Conservation (phyloP, 345 rosid genomes). For the Trapa incisa region DNA sequence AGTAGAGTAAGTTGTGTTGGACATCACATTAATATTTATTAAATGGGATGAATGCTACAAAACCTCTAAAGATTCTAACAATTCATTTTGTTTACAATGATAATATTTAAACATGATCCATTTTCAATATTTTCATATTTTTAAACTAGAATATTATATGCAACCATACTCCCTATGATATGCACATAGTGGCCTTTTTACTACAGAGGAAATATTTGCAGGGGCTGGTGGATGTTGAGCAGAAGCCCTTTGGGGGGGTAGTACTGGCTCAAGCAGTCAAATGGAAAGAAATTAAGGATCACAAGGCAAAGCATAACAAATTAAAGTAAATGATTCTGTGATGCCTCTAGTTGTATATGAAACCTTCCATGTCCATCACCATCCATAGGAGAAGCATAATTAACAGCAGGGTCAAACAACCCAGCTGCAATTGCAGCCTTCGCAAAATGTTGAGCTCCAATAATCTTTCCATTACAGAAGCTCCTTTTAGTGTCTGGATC, state of each 20-base stretch:
- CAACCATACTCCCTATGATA: background rate
- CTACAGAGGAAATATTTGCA: background rate
- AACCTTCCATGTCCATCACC: conserved; percentile 99
- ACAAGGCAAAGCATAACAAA: background rate
- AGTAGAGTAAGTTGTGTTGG: background rate
- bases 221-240: background rate
- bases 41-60: background rate
- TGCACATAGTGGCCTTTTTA: background rate
- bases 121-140: background rate
- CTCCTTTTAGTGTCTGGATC: conserved; percentile 53
- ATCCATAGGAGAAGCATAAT: conserved; percentile 95
- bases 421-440: conserved; percentile 94
- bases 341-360: conserved; percentile 4
- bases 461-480: conserved; percentile 89
- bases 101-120: background rate
- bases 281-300: background rate
- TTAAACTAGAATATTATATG: background rate
- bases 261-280: background rate
- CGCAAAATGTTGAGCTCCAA: conserved; percentile 99
- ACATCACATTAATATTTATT: background rate
- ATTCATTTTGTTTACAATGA: background rate
- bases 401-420: conserved; percentile 67
- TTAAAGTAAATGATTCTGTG: background rate
- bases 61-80: background rate
- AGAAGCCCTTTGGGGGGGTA: too few relatives aligned